Evolutionary conservation across 768 basidiomycete species (phyloP), one percentile per base, ranked within the genome.

Genomic region (Sutorius australiensis): DNA sequence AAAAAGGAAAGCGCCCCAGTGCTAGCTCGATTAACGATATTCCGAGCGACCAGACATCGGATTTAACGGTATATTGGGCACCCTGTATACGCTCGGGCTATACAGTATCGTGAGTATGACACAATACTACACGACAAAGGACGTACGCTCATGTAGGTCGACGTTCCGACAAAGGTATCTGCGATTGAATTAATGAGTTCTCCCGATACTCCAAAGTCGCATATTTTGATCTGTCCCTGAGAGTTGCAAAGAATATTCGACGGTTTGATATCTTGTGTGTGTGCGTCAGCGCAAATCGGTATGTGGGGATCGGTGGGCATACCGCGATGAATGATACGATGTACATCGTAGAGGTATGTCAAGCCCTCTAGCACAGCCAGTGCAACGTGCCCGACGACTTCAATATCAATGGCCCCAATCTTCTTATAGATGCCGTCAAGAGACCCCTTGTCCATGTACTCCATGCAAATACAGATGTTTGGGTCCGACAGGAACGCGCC

Each of bases 21-120:
- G 94, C 97, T 38, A 99, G 84, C 73, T 99, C 97, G 68, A 98
- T 95, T 44, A 99, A 78, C 8, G 94, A 91, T 65, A 99, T 93
- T 30, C 97, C 97, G 40, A 98, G 81, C 0, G 95, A 98, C 97
- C 97, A 99, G 5, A 98, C 95, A 63, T 99, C 97, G 4, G 95
- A 98, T 72, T 98, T 98, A 71, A 99, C 95, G 28, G 93, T 94
- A 70, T 99, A 98, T 66, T 92, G 91, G 1, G 93, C 93, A 46
- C 97, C 97, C 73, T 98, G 95, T 75, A 99, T 98, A 54, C 97
- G 93, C 66, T 99, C 97, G 16, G 97, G 97, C 97, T 99, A 71
- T 55, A 56, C 47, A 50, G 52, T 43, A 46, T 51, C 32, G 48
- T 56, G 45, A 57, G 55, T n/a, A 31, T 45, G 42, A 64, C 53